Evolutionary conservation across 2,329 filamentous ascomycete species (phyloP), one percentile per base, ranked within the genome.

Genomic region (Coniella lustricola): DNA sequence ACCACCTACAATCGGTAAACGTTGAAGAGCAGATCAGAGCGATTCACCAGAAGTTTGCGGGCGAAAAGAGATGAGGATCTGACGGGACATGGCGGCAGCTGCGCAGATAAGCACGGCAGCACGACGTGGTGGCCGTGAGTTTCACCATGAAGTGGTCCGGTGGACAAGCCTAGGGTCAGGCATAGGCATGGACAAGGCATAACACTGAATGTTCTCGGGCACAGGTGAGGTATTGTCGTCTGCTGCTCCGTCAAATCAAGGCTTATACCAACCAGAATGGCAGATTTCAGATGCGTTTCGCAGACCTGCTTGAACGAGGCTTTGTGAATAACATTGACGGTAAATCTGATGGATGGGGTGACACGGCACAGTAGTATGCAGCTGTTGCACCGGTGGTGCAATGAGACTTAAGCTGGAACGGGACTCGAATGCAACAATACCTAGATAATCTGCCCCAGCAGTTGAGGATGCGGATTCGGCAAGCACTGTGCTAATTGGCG

Each of bases 21-120:
- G 82, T 95, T 33, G 85, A 93, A 62, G 89, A 94, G 64, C 89
- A 95, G 69, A 88, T 95, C 54, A 76, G 84, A 13, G 73, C 73
- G 3, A 79, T 80, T 35, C 75, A 79, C 52, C 72, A 79, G 55
- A 76, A 72, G 55, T 79, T 78, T 62, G 65, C 66, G 7, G 67
- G 65, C 31, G 64, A 68, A 39, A 68, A 65, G 51, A 61, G 52
- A 55, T 42, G 44, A 51, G 18, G 9, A 16, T 4, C 13, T 7
- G 7, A 1, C n/a, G 8, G 22, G 22, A 7, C n/a, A 5, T 8
- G 10, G 7, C 17, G 3, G 8, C 16, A 17, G 39, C 25, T 16
- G 17, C 16, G 25, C 3, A 17, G 9, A 17, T 18, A 16, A n/a
- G 16, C 16, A 17, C 17, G n/a, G 12, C n/a, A 33, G 39, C 22